Percentiles rank a stretch among this genome's conserved stretches.
These are phyloP conservation scores for Arthromyces matolae DNA, from an alignment of 768 basidiomycete genomes.

Conservation along the genomic window DNA sequence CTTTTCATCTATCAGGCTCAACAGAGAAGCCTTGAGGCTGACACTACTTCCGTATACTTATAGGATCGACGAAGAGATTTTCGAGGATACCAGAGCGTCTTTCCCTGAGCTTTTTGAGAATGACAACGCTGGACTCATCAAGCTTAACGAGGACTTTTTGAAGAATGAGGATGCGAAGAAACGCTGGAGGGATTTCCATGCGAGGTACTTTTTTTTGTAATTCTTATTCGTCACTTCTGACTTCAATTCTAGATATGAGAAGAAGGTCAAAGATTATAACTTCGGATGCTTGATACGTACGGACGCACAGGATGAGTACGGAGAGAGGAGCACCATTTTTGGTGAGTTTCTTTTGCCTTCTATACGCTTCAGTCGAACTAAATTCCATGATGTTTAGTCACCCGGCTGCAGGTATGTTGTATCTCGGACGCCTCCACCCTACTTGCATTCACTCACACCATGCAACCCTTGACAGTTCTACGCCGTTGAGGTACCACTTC, in stretches of 20 bases:
- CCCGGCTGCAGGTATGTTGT: conserved; percentile 57
- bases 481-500: conserved; percentile 68
- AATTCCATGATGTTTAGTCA: conserved; percentile 37
- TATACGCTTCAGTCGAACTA: conserved; percentile 2
- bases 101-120: conserved; percentile 77
- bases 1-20: not conserved
- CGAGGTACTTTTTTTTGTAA: conserved; percentile 39
- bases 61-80: conserved; percentile 91
- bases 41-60: not conserved
- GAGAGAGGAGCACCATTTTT: conserved; percentile 91
- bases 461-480: conserved; percentile 60
- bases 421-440: not conserved
- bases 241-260: conserved; percentile 63
- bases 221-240: not conserved
- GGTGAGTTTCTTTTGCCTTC: conserved; percentile 43
- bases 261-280: conserved; percentile 90
- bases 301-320: conserved; percentile 77
- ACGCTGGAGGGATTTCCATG: conserved; percentile 87
- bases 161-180: conserved; percentile 87
- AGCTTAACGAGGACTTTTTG: conserved; percentile 89
- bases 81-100: conserved; percentile 60
- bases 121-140: conserved; percentile 42
- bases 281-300: conserved; percentile 93
- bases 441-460: not conserved
- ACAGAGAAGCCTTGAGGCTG: conserved; percentile 2